phyloP scores from a whole-genome alignment of 306 rosid species.

The Fragaria ananassa region DNA sequence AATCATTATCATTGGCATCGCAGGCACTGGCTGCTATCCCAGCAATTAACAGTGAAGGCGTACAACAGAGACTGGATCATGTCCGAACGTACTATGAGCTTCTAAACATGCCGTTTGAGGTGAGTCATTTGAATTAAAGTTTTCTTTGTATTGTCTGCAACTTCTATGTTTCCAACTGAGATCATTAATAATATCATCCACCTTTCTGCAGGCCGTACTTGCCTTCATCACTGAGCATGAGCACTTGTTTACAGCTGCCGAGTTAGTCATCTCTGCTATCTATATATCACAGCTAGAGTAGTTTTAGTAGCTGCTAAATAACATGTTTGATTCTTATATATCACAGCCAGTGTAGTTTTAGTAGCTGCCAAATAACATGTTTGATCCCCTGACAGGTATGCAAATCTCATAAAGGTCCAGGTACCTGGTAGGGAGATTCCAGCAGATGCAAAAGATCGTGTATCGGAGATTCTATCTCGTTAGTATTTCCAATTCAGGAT shows the following conservation, averaged over 20 bases:
- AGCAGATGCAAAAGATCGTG: conserved; percentile 67
- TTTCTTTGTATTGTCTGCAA: not conserved
- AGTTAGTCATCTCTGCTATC: conserved; percentile 52
- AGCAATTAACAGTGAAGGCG: conserved; percentile 72
- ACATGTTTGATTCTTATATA: conserved; percentile 23
- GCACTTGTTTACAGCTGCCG: conserved; percentile 62
- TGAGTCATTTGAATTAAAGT: conserved; percentile 32
- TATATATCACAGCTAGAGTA: conserved; percentile 3
- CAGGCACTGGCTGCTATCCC: conserved; percentile 99
- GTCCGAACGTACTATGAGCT: conserved; percentile 96
- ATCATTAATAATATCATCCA: conserved; percentile 20
- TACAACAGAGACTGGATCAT: conserved; percentile 84
- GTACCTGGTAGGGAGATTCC: conserved; percentile 95
- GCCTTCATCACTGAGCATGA: conserved; percentile 91
- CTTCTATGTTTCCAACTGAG: conserved; percentile 19
- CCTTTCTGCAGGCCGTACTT: conserved; percentile 72
- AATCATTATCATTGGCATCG: conserved; percentile 27
- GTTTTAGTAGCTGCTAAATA: conserved; percentile 13
- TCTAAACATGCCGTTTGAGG: conserved; percentile 98
- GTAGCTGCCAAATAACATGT: conserved; percentile 18
- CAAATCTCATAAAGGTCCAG: conserved; percentile 76
- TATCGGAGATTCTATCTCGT: conserved; percentile 57
- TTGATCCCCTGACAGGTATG: conserved; percentile 56
- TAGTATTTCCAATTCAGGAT: conserved; percentile 35
- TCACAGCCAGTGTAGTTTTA: conserved; percentile 6